A percentile compares a stretch with the other conserved stretches of the same genome.
phyloP scores from a whole-genome alignment of 2,329 filamentous ascomycete genomes.

The Pseudogymnoascus sp. region DNA sequence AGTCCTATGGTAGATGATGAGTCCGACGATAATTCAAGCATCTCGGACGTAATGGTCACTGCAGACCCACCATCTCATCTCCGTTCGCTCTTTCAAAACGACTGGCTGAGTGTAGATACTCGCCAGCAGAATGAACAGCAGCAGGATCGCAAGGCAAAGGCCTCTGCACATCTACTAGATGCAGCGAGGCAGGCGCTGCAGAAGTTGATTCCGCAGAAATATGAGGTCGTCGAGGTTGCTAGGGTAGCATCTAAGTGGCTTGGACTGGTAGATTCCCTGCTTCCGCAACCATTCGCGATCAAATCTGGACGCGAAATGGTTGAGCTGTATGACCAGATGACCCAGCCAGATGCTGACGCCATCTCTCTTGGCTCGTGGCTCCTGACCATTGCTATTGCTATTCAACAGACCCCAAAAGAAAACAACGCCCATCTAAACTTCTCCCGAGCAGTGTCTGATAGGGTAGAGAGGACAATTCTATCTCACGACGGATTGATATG shows the following conservation, averaged over 20 bases:
- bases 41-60: conserved; percentile 16
- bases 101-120: conserved; percentile 23
- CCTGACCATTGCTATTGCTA: conserved; percentile 26
- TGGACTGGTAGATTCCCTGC: conserved; percentile 21
- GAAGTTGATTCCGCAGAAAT: conserved; percentile 22
- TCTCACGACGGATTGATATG: conserved; percentile 28
- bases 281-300: conserved; percentile 20
- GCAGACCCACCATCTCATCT: conserved; percentile 24
- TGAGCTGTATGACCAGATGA: conserved; percentile 23
- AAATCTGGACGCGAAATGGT: conserved; percentile 21
- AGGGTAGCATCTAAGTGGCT: conserved; percentile 25
- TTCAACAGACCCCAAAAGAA: conserved; percentile 22
- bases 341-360: conserved; percentile 19
- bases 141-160: conserved; percentile 34
- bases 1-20: conserved; percentile 12
- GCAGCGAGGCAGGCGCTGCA: conserved; percentile 15
- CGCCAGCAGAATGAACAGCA: conserved; percentile 14
- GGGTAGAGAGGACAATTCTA: conserved; percentile 26
- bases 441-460: conserved; percentile 22
- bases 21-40: conserved; percentile 15
- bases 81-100: conserved; percentile 27
- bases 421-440: conserved; percentile 14
- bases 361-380: conserved; percentile 25
- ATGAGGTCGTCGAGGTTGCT: conserved; percentile 21
- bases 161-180: conserved; percentile 12